Evolutionary conservation across 2,329 filamentous ascomycete genomes (phyloP).

Genomic region (Gremmenia infestans): DNA sequence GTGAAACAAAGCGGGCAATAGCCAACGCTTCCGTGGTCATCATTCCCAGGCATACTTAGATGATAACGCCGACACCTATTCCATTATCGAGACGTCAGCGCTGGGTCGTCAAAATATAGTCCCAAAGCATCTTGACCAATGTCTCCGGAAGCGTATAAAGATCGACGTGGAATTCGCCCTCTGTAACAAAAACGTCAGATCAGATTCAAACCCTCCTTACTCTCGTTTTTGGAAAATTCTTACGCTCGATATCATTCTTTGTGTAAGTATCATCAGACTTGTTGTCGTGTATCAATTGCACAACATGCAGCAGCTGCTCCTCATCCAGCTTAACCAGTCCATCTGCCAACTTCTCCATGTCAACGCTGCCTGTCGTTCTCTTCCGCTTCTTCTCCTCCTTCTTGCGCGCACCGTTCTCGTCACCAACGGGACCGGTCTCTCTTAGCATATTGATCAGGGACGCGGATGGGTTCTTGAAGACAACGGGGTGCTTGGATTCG

Average conservation of each 20-base stretch:
- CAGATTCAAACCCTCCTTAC: background rate
- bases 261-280: conserved; percentile 93
- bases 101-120: conserved; percentile 55
- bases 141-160: conserved; percentile 92
- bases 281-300: conserved; percentile 97
- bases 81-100: background rate
- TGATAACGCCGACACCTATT: background rate
- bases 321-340: conserved; percentile 83
- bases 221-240: conserved; percentile 34
- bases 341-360: conserved; percentile 96
- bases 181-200: conserved; percentile 38
- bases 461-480: conserved; percentile 89
- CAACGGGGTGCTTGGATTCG: conserved; percentile 73
- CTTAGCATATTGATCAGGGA: conserved; percentile 73
- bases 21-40: background rate
- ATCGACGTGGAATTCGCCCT: conserved; percentile 97
- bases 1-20: background rate
- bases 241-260: conserved; percentile 94
- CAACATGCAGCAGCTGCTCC: conserved; percentile 89
- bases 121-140: conserved; percentile 92
- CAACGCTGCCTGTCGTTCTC: conserved; percentile 55
- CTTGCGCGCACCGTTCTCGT: conserved; percentile 62
- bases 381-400: conserved; percentile 69
- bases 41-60: background rate
- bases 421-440: conserved; percentile 80